Conservation (phyloP, 495 filamentous ascomycete genomes). For the Aspergillus affinis region DNA sequence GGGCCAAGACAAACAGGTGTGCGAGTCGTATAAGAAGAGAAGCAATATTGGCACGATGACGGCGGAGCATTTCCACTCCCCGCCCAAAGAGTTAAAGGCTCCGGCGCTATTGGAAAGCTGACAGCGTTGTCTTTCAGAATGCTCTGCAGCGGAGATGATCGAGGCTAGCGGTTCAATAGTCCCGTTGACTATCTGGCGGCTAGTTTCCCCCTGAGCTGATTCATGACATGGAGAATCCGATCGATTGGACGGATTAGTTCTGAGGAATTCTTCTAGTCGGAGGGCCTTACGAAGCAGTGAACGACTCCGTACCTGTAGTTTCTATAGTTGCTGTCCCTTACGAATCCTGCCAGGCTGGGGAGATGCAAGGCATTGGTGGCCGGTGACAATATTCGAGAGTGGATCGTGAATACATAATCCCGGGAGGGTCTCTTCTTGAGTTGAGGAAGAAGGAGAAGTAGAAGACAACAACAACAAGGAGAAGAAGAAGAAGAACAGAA, state of each 20-base stretch:
- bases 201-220: background rate
- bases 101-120: conserved; percentile 29
- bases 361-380: conserved; percentile 12
- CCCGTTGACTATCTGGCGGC: conserved; percentile 1
- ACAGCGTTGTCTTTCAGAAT: conserved; percentile 16
- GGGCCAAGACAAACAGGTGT: background rate
- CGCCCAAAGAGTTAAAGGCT: conserved; percentile 20
- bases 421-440: too few relatives aligned
- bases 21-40: too few relatives aligned
- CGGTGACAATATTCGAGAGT: too few relatives aligned
- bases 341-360: conserved; percentile 8
- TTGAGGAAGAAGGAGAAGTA: background rate
- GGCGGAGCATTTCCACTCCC: conserved; percentile 15
- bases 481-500: conserved; percentile 1
- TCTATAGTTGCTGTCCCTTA: background rate
- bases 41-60: conserved; percentile 11
- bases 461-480: conserved; percentile 5
- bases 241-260: too few relatives aligned
- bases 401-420: background rate
- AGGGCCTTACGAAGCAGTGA: too few relatives aligned
- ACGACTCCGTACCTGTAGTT: background rate
- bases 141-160: conserved; percentile 1
- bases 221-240: too few relatives aligned
- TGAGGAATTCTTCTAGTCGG: too few relatives aligned
- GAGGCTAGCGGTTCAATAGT: conserved; percentile 4